Percentiles rank a stretch among this genome's conserved stretches.
These are phyloP conservation scores for Prunella vulgaris DNA, from an alignment of 257 asterid species.

Conservation along the genomic window DNA sequence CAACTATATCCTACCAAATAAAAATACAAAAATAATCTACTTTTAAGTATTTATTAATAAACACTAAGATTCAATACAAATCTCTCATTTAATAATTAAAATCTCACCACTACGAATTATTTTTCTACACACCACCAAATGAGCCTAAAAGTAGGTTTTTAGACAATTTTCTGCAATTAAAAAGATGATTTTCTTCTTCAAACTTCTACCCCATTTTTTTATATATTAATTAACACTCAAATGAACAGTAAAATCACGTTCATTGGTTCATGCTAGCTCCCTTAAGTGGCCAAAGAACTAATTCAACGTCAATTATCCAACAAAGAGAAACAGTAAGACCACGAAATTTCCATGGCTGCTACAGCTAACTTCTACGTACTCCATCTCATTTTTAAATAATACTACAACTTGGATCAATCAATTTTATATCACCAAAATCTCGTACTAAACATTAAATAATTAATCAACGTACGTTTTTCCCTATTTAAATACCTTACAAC, in stretches of 20 bases:
- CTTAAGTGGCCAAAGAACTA: background rate
- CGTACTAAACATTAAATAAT: background rate
- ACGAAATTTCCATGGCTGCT: conserved; percentile 24
- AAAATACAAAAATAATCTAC: too few species aligned
- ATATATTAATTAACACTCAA: too few species aligned
- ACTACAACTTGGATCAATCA: background rate
- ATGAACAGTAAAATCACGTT: background rate
- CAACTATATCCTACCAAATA: too few species aligned
- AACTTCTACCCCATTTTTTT: too few species aligned
- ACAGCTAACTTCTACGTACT: background rate
- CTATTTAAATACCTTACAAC: background rate
- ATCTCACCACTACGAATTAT: too few species aligned
- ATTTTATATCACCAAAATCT: background rate
- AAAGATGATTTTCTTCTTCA: too few species aligned
- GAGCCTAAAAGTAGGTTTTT: too few species aligned
- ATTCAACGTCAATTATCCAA: background rate
- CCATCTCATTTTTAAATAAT: background rate
- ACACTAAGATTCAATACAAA: too few species aligned
- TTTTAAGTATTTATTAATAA: too few species aligned
- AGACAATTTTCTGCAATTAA: too few species aligned
- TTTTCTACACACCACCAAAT: too few species aligned
- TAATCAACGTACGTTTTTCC: background rate
- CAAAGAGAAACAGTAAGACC: background rate
- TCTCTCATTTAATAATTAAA: too few species aligned
- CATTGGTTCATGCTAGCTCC: background rate